phyloP scores from a whole-genome alignment of 148 eudicot genomes.

The Rhododendron mucronatum region DNA sequence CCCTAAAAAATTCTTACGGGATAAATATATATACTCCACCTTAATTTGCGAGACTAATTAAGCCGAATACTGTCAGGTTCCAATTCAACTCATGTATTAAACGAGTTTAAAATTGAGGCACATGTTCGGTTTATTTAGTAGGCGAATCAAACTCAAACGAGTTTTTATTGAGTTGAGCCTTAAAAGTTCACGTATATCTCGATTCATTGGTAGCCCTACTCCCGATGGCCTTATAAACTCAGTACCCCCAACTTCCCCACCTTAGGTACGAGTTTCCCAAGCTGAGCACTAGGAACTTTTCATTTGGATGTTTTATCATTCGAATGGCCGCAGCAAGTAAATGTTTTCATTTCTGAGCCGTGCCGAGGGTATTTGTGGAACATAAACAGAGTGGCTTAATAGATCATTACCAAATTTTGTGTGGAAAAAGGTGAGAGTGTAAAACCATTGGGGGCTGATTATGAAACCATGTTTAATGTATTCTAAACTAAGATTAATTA shows the following conservation, averaged over 20 bases:
- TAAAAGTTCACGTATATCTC: background rate
- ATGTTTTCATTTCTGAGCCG: background rate
- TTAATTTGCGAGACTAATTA: background rate
- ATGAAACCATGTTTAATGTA: background rate
- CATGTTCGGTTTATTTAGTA: background rate
- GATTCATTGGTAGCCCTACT: background rate
- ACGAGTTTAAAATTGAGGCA: background rate
- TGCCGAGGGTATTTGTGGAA: background rate
- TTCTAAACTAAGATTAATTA: background rate
- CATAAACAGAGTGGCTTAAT: background rate
- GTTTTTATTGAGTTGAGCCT: too few relatives aligned
- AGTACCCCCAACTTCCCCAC: background rate
- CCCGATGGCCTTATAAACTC: background rate
- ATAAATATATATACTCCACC: background rate
- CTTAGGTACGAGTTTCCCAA: background rate
- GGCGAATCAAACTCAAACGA: background rate
- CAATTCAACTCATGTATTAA: background rate
- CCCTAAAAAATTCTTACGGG: too few relatives aligned
- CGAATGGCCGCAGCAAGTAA: background rate
- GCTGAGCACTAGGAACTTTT: background rate
- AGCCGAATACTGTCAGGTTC: background rate
- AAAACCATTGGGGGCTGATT: constrained; percentile 8
- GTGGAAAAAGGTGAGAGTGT: background rate
- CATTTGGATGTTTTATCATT: background rate
- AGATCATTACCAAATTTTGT: background rate